Percentiles rank a stretch among this genome's conserved stretches.
These are phyloP conservation scores for Puccinia novopanici DNA, from an alignment of 1,284 basidiomycete genomes.

Conservation along the genomic window DNA sequence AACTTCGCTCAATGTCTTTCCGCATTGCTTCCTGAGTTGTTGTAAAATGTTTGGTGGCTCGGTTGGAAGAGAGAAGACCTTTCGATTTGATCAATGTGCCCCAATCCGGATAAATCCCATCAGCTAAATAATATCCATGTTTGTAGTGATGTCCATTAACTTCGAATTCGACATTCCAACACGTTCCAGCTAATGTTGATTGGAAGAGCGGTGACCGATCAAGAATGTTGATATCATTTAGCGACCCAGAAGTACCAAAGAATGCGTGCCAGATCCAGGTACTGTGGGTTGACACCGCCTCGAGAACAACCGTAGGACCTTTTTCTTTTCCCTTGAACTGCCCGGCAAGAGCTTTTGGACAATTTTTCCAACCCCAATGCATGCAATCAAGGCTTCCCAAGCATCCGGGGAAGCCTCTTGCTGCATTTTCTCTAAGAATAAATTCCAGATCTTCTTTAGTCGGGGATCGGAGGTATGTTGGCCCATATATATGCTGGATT, in stretches of 20 bases:
- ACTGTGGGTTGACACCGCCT: no score
- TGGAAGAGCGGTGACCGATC: neutral
- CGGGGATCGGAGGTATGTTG: no score
- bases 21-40: neutral
- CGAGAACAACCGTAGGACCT: no score
- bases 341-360: no score
- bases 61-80: no score
- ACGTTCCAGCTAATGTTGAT: neutral
- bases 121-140: conserved; percentile 14
- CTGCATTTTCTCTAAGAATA: no score
- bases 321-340: no score
- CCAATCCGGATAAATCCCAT: conserved; percentile 25
- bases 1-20: neutral
- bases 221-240: neutral
- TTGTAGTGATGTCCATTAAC: conserved; percentile 1
- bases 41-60: neutral
- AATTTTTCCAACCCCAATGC: no score
- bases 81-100: conserved; percentile 4
- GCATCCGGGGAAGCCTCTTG: no score
- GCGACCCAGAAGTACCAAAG: neutral
- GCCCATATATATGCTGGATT: neutral
- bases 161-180: neutral
- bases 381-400: no score
- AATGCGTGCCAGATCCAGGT: neutral
- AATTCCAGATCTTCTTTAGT: no score